phyloP scores from a whole-genome alignment of 257 asterid genomes.

The Schizonepeta tenuifolia region DNA sequence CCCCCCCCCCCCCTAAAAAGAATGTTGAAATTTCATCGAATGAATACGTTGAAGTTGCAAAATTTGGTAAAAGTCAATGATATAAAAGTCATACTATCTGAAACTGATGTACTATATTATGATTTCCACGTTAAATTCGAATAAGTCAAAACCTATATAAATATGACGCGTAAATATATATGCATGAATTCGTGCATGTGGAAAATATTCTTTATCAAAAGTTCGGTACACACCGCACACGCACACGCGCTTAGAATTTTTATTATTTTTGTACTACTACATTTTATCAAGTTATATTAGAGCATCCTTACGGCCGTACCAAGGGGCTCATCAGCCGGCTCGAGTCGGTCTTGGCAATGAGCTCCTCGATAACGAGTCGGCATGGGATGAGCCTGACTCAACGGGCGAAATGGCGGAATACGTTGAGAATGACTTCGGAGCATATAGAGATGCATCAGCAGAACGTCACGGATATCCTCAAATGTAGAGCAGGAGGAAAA shows the following conservation, averaged over 20 bases:
- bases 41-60: slow-evolving; percentile 19
- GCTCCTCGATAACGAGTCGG: no score
- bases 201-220: background rate
- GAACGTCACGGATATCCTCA: no score
- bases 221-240: slow-evolving; percentile 4
- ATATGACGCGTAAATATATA: background rate
- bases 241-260: no score
- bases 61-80: slow-evolving; percentile 22
- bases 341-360: no score
- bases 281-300: background rate
- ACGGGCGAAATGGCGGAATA: no score
- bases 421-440: no score
- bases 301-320: no score
- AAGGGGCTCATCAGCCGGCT: no score
- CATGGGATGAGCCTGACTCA: no score
- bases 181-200: slow-evolving; percentile 17
- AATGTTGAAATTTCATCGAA: background rate
- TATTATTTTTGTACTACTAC: background rate
- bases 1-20: background rate
- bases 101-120: background rate
- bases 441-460: no score
- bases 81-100: slow-evolving; percentile 11
- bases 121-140: background rate
- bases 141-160: slow-evolving; percentile 21
- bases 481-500: no score